These are phyloP conservation scores for Vinca minor DNA, from an alignment of 257 asterid species.

Conservation along the genomic window DNA sequence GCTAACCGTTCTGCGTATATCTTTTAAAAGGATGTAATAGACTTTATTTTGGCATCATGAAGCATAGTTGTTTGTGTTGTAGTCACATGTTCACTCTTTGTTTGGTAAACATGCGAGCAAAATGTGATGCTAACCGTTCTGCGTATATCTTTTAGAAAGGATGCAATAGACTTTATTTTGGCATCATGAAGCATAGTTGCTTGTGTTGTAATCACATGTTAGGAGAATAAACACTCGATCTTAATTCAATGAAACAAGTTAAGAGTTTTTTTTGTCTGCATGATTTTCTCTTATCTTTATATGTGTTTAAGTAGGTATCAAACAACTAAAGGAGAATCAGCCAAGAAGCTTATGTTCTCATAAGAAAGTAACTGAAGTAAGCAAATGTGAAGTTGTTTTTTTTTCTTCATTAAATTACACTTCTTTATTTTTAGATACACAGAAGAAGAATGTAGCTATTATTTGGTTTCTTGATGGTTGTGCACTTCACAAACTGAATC, in stretches of 20 bases:
- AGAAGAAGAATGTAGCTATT: background rate
- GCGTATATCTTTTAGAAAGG: background rate
- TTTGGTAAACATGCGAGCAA: conserved; percentile 59
- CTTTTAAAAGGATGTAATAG: background rate
- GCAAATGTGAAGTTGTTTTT: background rate
- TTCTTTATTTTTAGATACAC: background rate
- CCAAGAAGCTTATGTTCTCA: background rate
- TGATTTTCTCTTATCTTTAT: background rate
- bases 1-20: background rate
- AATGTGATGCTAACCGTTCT: conserved; percentile 30
- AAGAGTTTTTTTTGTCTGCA: background rate
- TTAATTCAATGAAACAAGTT: background rate
- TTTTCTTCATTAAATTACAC: background rate
- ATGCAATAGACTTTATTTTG: background rate
- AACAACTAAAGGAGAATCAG: background rate
- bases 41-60: background rate
- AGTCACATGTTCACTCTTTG: conserved; percentile 41
- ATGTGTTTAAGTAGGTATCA: background rate
- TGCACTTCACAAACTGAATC: background rate
- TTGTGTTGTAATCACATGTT: background rate
- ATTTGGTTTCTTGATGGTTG: background rate
- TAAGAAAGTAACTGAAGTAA: background rate
- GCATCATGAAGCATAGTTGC: background rate
- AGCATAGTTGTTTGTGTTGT: background rate
- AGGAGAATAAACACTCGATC: background rate